Percentiles rank a stretch among this genome's conserved stretches.
These are phyloP conservation scores for Fagus crenata DNA, from an alignment of 306 rosid genomes.

Conservation along the genomic window DNA sequence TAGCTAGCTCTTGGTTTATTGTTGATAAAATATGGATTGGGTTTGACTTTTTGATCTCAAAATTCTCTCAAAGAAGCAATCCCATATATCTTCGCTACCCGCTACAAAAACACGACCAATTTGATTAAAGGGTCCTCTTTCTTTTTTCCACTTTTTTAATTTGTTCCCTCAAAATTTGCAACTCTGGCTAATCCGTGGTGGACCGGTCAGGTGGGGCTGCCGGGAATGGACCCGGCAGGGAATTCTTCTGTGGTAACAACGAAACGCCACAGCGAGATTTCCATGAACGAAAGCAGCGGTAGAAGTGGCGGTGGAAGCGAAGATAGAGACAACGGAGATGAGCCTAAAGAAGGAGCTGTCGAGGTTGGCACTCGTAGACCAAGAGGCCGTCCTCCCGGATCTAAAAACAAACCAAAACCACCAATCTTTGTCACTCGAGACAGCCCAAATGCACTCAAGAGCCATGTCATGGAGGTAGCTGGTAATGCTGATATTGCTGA, in stretches of 20 bases:
- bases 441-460: constrained; percentile 82
- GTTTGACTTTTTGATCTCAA: constrained; percentile 36
- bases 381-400: constrained; percentile 92
- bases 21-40: constrained; percentile 19
- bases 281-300: constrained; percentile 54
- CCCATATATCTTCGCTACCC: not conserved
- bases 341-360: constrained; percentile 81
- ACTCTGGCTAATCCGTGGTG: constrained; percentile 98
- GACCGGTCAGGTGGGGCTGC: constrained; percentile 73
- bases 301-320: constrained; percentile 30
- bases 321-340: constrained; percentile 55
- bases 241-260: constrained; percentile 47
- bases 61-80: constrained; percentile 1
- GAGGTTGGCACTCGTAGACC: constrained; percentile 75
- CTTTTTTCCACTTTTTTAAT: not conserved
- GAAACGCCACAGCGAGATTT: constrained; percentile 56
- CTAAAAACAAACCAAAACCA: constrained; percentile 91
- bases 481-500: constrained; percentile 87
- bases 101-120: not conserved
- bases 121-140: constrained; percentile 6
- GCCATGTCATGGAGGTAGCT: constrained; percentile 91
- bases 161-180: constrained; percentile 11
- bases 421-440: constrained; percentile 88
- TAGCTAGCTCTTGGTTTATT: constrained; percentile 23
- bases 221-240: constrained; percentile 70